phyloP scores from a whole-genome alignment of 768 basidiomycete genomes.

The Hygrocybe punicea region DNA sequence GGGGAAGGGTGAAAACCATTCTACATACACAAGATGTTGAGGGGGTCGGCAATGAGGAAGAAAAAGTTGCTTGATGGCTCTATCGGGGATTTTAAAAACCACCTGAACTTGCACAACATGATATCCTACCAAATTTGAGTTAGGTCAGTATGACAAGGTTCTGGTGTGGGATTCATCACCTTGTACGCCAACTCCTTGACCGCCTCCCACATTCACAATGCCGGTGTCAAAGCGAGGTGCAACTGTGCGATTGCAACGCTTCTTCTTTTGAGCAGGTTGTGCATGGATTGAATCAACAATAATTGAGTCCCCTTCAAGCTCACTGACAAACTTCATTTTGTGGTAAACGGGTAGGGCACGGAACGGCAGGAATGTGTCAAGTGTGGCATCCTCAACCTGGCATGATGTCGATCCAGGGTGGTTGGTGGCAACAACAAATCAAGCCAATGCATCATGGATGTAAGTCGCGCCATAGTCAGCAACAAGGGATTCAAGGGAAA shows the following conservation, averaged over 20 bases:
- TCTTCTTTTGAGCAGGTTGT: not conserved
- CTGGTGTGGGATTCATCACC: not conserved
- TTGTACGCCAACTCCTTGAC: not conserved
- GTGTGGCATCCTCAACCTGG: conserved; percentile 15
- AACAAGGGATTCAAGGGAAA: conserved; percentile 17
- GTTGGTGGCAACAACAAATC: conserved; percentile 21
- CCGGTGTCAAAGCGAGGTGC: not conserved
- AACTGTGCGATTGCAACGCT: not conserved
- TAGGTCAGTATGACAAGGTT: too few species aligned
- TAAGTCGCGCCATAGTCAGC: conserved; percentile 25
- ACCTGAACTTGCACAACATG: conserved; percentile 25
- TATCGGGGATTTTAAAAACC: conserved; percentile 21
- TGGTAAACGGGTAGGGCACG: conserved; percentile 32
- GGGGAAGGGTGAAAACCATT: conserved; percentile 24
- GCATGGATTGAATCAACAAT: conserved; percentile 32
- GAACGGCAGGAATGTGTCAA: conserved; percentile 20
- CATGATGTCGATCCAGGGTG: conserved; percentile 14
- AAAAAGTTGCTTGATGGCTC: conserved; percentile 7
- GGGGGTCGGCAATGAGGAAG: conserved; percentile 2
- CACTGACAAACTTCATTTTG: conserved; percentile 32
- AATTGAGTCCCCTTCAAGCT: conserved; percentile 14
- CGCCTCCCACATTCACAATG: not conserved
- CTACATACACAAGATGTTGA: conserved; percentile 24
- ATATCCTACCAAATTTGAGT: conserved; percentile 15
- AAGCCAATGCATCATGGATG: conserved; percentile 25